These are phyloP conservation scores for Musa balbisiana DNA, from an alignment of 202 grass and related monocot species.

Conservation along the genomic window DNA sequence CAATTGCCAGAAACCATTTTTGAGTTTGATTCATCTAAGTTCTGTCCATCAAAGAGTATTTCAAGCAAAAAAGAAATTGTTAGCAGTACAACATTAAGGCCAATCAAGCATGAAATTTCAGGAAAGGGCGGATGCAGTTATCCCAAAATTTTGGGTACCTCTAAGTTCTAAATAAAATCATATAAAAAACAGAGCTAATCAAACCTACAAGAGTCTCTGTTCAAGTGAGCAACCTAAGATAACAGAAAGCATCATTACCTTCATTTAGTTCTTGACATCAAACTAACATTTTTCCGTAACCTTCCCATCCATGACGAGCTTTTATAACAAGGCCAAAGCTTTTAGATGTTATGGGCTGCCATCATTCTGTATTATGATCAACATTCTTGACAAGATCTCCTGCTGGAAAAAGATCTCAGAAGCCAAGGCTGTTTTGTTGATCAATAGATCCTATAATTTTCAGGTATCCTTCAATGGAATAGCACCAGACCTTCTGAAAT, in stretches of 20 bases:
- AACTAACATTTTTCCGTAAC: background rate
- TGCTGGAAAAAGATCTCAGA: background rate
- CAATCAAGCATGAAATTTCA: background rate
- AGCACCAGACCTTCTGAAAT: constrained; percentile 35
- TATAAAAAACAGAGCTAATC: background rate
- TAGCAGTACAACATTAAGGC: background rate
- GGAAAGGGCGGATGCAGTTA: background rate
- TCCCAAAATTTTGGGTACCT: background rate
- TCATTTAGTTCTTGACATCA: background rate
- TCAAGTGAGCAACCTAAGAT: background rate
- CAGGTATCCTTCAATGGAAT: constrained; percentile 27
- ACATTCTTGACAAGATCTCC: background rate
- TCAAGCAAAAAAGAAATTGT: background rate
- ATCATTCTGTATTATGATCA: background rate
- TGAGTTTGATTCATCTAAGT: no score
- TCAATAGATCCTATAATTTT: background rate
- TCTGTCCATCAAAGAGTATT: no score
- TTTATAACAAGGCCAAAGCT: background rate
- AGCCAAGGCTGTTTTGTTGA: background rate
- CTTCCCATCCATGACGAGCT: background rate
- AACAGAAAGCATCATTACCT: background rate
- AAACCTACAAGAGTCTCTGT: background rate
- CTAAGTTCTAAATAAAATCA: background rate
- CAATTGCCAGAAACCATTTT: no score
- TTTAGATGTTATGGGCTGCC: background rate